Conservation (phyloP, 164 flowering plant species). For the Stephania yunnanensis region DNA sequence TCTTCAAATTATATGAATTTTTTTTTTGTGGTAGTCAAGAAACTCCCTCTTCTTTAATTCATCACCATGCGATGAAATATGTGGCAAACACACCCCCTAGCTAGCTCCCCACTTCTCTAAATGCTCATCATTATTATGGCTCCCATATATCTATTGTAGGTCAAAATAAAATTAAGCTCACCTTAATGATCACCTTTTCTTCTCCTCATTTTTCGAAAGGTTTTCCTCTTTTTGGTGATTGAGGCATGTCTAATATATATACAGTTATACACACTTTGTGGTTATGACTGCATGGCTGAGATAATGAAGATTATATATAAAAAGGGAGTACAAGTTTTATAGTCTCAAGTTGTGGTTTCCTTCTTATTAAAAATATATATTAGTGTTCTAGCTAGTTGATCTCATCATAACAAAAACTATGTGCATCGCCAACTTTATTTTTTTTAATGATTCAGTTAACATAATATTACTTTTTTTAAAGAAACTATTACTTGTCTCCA, state of each 20-base stretch:
- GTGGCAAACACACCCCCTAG: background rate
- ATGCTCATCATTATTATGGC: background rate
- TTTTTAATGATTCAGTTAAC: too few species aligned
- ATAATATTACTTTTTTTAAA: too few species aligned
- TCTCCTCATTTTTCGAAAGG: background rate
- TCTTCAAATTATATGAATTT: too few species aligned
- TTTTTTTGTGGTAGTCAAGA: background rate
- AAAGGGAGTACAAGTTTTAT: too few species aligned
- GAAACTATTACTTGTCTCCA: too few species aligned
- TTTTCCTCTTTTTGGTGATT: background rate
- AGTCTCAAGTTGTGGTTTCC: too few species aligned
- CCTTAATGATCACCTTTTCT: background rate
- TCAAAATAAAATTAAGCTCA: background rate
- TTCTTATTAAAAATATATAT: too few species aligned
- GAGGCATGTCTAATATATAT: background rate
- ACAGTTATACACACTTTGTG: background rate
- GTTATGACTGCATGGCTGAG: background rate
- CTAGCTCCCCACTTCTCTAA: background rate
- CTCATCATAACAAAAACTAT: too few species aligned
- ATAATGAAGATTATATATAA: too few species aligned
- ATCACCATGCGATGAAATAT: background rate
- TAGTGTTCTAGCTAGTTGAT: too few species aligned
- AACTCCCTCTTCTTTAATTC: background rate
- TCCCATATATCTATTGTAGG: background rate
- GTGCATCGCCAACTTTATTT: too few species aligned